Evolutionary conservation across 1,284 basidiomycete genomes (phyloP), one percentile per base, ranked within the genome.

Genomic region (Coniferiporia sulphurascens): DNA sequence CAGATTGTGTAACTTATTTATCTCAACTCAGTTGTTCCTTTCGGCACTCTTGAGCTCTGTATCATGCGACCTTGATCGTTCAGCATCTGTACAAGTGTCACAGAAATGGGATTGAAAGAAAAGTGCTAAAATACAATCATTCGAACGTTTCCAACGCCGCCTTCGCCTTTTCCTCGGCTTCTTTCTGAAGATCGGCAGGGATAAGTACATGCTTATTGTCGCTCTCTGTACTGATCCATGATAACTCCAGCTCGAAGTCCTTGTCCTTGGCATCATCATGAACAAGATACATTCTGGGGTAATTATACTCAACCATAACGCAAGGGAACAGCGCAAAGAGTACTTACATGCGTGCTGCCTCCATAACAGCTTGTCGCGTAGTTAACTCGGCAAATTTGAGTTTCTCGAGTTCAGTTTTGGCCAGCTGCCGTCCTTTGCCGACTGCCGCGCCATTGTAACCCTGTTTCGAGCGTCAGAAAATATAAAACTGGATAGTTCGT

Each of bases 331-430:
- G 27, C 27, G 27, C 27, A 27, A 27, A 27, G 27, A 27, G 27
- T n/a, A 79, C 91, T 69, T 71, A 96, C 95, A 98, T 97, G 73
- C 95, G 82, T 15, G 95, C 95, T n/a, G 93, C 91, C 70, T 97
- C 94, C 63, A 86, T 78, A 12, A 95, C 91, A n/a, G 93, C 95
- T 72, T 98, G 87, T 63, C 87, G 81, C 55, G 82, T 83, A 2
- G 89, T 84, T 56, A 98, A 72, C 65, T 90, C 87, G 3, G 86
- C 76, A 50, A 97, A 77, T 66, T 93, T 89, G 58, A 98, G 84
- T 75, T 99, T 99, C 75, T 99, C 97, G 56, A 99, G 78, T 73
- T 99, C 97, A 1, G 96, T 99, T 81, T 98, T 98, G 17, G 97
- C 97, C 63, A 99, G 80, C 69, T 98, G 95, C 62, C 91, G 86